Evolutionary conservation across 768 basidiomycete species (phyloP).

Genomic region (Boletus huronensis): DNA sequence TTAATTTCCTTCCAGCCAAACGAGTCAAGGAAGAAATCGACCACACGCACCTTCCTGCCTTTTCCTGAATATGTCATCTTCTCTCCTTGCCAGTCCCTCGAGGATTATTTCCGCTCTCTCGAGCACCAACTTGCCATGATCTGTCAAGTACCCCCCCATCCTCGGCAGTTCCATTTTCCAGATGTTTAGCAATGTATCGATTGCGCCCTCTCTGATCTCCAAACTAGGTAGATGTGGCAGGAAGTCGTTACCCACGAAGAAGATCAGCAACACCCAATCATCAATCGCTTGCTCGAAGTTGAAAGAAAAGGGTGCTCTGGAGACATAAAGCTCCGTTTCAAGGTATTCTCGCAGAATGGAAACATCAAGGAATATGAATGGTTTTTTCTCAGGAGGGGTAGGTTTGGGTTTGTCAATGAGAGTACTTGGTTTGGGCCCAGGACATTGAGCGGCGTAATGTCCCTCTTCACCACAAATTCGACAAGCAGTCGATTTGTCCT

Average conservation of each 20-base stretch:
- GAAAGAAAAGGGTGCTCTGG: conserved; percentile 78
- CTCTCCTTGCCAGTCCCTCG: conserved; percentile 88
- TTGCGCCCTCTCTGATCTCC: conserved; percentile 99
- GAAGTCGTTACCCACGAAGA: conserved; percentile 99
- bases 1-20: conserved; percentile 3
- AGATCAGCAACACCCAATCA: conserved; percentile 99
- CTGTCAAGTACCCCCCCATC: conserved; percentile 97
- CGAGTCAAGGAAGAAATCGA: conserved; percentile 8
- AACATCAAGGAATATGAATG: conserved; percentile 99
- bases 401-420: conserved; percentile 41
- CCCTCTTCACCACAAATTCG: conserved; percentile 93
- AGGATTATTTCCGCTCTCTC: conserved; percentile 89
- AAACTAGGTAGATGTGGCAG: conserved; percentile 95
- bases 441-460: conserved; percentile 94
- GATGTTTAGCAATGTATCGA: conserved; percentile 93
- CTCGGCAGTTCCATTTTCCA: conserved; percentile 91
- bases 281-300: conserved; percentile 95
- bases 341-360: conserved; percentile 95
- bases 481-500: conserved; percentile 77
- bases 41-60: conserved; percentile 81
- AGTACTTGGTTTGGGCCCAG: conserved; percentile 67
- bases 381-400: conserved; percentile 65
- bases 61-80: conserved; percentile 93
- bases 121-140: conserved; percentile 86
- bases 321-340: conserved; percentile 88